Percentiles rank a stretch among this genome's conserved stretches.
Evolutionary conservation across 192 early-diverging fungal species (phyloP).

Genomic region (Podila clonocystis): DNA sequence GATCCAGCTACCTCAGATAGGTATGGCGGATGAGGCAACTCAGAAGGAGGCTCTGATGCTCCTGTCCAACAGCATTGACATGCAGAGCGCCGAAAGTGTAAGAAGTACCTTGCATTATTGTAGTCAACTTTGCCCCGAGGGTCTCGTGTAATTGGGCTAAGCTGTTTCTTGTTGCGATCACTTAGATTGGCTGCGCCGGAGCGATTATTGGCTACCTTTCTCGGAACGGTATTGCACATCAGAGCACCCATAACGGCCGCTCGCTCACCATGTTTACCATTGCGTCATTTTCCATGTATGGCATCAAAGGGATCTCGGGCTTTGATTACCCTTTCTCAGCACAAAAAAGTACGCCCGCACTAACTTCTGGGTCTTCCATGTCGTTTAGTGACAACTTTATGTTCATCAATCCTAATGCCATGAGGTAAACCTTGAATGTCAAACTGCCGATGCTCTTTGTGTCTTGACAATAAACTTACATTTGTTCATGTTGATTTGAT

Average conservation of each 20-base stretch:
- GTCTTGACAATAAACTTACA: not conserved
- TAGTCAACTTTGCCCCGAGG: not conserved
- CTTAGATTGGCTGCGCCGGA: slow-evolving; percentile 57
- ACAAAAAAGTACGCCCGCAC: not conserved
- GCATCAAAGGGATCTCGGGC: not conserved
- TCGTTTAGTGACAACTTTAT: slow-evolving; percentile 55
- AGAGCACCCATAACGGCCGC: slow-evolving; percentile 6
- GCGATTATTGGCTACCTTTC: slow-evolving; percentile 53
- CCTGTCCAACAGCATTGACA: slow-evolving; percentile 46
- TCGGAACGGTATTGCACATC: slow-evolving; percentile 30
- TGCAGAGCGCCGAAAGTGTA: slow-evolving; percentile 53
- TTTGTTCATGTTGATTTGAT: not conserved
- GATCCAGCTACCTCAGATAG: not conserved
- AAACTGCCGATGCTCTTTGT: not conserved
- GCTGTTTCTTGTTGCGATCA: not conserved
- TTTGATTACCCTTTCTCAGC: not conserved
- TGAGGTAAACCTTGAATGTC: slow-evolving; percentile 56
- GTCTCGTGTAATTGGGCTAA: not conserved
- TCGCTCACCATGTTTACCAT: slow-evolving; percentile 13
- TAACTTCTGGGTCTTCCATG: not conserved
- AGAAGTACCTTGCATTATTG: not conserved
- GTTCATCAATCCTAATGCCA: slow-evolving; percentile 66
- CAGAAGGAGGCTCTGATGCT: slow-evolving; percentile 37
- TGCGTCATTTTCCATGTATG: slow-evolving; percentile 52
- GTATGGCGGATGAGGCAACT: slow-evolving; percentile 8